Evolutionary conservation across 768 basidiomycete species (phyloP).

Genomic region (Phlegmacium glaucopus): DNA sequence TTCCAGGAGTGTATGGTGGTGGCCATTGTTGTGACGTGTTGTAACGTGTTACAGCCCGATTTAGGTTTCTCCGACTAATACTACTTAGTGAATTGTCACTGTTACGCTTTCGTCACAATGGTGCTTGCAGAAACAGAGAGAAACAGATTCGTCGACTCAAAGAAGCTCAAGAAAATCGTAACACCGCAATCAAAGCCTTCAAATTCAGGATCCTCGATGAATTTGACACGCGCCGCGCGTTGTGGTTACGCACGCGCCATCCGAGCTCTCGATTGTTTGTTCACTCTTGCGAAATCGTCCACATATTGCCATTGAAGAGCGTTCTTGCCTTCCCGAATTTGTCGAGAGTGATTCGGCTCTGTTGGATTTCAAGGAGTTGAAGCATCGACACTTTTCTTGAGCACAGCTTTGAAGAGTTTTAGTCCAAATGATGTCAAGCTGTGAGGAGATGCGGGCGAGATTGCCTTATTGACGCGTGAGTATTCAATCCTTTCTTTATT

Average conservation of each 20-base stretch:
- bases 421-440: slow-evolving; percentile 92
- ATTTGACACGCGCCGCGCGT: slow-evolving; percentile 75
- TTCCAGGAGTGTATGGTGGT: no score
- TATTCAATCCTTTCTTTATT: slow-evolving; percentile 5
- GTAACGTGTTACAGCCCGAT: no score
- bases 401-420: slow-evolving; percentile 63
- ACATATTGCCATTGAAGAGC: slow-evolving; percentile 85
- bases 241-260: slow-evolving; percentile 83
- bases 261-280: slow-evolving; percentile 89
- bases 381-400: slow-evolving; percentile 81
- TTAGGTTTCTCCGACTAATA: no score
- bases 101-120: no score
- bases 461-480: slow-evolving; percentile 84
- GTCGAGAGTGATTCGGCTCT: slow-evolving; percentile 77
- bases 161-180: slow-evolving; percentile 90
- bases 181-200: slow-evolving; percentile 77
- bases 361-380: slow-evolving; percentile 83
- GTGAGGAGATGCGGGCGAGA: slow-evolving; percentile 70
- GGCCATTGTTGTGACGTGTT: no score
- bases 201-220: slow-evolving; percentile 73
- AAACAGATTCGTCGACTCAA: slow-evolving; percentile 77
- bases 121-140: no score
- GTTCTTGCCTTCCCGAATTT: slow-evolving; percentile 86
- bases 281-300: slow-evolving; percentile 91
- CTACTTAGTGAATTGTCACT: no score